Evolutionary conservation across 83 land plant genomes (phyloP).

Genomic region (Picea engelmannii): DNA sequence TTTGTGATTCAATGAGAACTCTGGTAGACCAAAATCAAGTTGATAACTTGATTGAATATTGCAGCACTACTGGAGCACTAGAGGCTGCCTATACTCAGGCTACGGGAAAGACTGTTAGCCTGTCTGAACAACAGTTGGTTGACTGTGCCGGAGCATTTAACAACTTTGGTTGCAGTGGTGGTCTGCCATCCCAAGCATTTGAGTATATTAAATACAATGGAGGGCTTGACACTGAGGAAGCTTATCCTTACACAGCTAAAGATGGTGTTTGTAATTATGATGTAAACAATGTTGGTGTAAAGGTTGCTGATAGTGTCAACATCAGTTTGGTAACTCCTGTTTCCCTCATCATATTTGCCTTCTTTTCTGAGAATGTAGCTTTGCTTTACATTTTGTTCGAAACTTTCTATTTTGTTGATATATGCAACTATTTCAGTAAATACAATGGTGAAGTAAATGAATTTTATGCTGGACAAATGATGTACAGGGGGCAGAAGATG

Average conservation of each 20-base stretch:
- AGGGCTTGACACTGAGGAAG: conserved; percentile 92
- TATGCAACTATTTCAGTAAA: not conserved
- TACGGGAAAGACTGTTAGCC: conserved; percentile 69
- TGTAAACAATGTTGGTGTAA: conserved; percentile 66
- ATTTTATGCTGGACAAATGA: not conserved
- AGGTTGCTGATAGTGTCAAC: conserved; percentile 82
- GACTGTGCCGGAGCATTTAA: conserved; percentile 89
- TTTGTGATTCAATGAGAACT: not conserved
- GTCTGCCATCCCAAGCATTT: conserved; percentile 96
- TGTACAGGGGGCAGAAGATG: conserved; percentile 84
- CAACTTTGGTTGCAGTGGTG: conserved; percentile 96
- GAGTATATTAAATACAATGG: conserved; percentile 94
- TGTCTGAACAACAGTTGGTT: conserved; percentile 98
- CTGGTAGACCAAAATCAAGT: not conserved
- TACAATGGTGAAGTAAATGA: not conserved
- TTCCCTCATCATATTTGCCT: not conserved
- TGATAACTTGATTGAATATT: conserved; percentile 15
- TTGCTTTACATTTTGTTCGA: not conserved
- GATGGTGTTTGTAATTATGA: conserved; percentile 78
- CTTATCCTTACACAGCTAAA: conserved; percentile 85
- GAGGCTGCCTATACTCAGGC: conserved; percentile 97
- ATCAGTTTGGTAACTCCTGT: conserved; percentile 69
- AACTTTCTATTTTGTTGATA: not conserved
- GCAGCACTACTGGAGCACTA: conserved; percentile 93
- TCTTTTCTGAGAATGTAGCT: not conserved